phyloP scores from a whole-genome alignment of 129 eudicot genomes.

The Arctium lappa region DNA sequence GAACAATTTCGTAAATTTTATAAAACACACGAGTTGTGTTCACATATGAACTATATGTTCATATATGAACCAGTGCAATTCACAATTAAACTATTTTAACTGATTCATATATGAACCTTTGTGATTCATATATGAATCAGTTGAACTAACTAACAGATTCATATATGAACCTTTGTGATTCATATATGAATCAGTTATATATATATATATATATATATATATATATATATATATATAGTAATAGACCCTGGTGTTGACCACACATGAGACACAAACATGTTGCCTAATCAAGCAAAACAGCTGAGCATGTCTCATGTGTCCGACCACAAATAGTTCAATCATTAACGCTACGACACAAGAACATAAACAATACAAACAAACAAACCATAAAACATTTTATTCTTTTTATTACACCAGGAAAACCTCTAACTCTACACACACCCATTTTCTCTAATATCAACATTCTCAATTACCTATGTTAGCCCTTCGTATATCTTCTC shows the following conservation, averaged over 20 bases:
- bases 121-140: too few species aligned
- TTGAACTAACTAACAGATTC: too few species aligned
- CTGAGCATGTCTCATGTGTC: conserved; percentile 21
- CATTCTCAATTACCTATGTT: conserved; percentile 24
- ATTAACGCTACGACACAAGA: background rate
- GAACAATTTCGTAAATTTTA: too few species aligned
- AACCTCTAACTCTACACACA: conserved; percentile 9
- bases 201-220: background rate
- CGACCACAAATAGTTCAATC: conserved; percentile 23
- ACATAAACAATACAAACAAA: conserved; percentile 17
- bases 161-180: background rate
- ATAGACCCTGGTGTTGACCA: conserved; percentile 25
- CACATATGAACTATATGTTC: too few species aligned
- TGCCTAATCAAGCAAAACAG: conserved; percentile 37
- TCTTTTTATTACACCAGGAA: conserved; percentile 10
- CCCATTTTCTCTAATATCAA: conserved; percentile 18
- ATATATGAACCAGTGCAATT: too few species aligned
- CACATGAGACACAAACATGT: conserved; percentile 33
- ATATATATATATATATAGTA: background rate
- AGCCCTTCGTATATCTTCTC: conserved; percentile 9
- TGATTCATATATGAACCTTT: too few species aligned
- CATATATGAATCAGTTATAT: background rate
- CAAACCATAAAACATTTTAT: conserved; percentile 19
- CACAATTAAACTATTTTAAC: too few species aligned
- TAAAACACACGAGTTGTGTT: too few species aligned